Evolutionary conservation across 1,284 basidiomycete genomes (phyloP).

Genomic region (Apiotrichum gracile): DNA sequence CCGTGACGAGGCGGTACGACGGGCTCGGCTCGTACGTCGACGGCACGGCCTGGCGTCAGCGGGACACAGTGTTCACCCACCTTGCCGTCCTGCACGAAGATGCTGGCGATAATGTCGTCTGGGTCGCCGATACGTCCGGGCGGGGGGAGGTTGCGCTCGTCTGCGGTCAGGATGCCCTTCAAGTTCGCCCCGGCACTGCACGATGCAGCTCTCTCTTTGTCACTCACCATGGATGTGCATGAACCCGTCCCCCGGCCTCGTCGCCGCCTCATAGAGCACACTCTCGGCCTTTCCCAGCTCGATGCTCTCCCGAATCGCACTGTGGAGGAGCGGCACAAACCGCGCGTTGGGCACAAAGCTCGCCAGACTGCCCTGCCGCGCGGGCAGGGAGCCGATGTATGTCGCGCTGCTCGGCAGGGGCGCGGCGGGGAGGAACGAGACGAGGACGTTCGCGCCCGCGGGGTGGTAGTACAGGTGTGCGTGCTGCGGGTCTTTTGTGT

Average conservation of each 20-base stretch:
- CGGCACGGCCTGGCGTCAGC: constrained; percentile 28
- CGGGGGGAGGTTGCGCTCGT: constrained; percentile 42
- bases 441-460: constrained; percentile 9
- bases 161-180: constrained; percentile 27
- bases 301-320: constrained; percentile 24
- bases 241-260: constrained; percentile 42
- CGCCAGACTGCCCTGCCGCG: constrained; percentile 22
- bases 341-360: constrained; percentile 35
- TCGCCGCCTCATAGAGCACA: constrained; percentile 38
- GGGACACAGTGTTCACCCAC: constrained; percentile 26
- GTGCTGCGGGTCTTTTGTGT: constrained; percentile 29
- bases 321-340: constrained; percentile 30
- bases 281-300: constrained; percentile 17
- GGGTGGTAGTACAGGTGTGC: constrained; percentile 40
- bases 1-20: constrained; percentile 41
- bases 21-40: constrained; percentile 42
- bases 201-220: too few species aligned
- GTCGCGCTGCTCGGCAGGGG: constrained; percentile 17
- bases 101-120: constrained; percentile 44
- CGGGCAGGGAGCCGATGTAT: constrained; percentile 35
- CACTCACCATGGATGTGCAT: constrained; percentile 44
- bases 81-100: constrained; percentile 44
- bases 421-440: constrained; percentile 33
- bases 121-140: constrained; percentile 46
- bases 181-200: background rate